Percentiles rank a stretch among this genome's conserved stretches.
These are phyloP conservation scores for Luzula sylvatica DNA, from an alignment of 176 grass and related monocot species.

Conservation along the genomic window DNA sequence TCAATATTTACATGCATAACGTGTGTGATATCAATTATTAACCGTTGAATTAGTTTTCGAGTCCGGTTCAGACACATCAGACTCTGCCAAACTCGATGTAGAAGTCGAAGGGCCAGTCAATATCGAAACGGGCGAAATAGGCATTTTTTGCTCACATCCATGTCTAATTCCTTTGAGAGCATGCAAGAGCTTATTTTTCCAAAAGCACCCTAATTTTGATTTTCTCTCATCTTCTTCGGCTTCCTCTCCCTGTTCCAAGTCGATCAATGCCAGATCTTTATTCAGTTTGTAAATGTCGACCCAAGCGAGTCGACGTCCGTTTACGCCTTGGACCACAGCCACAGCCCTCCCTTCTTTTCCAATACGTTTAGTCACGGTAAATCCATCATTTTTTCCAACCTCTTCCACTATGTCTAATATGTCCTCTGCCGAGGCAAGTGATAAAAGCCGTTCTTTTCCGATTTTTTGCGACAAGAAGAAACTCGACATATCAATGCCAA, in stretches of 20 bases:
- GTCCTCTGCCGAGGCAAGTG: not conserved
- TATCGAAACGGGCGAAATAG: conserved; percentile 12
- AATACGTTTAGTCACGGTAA: conserved; percentile 10
- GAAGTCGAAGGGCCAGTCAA: not conserved
- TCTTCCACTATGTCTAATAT: conserved; percentile 23
- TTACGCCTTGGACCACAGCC: conserved; percentile 14
- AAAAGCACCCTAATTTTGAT: conserved; percentile 8
- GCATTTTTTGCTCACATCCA: not conserved
- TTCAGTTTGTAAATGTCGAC: conserved; percentile 23
- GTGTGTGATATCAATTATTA: not conserved
- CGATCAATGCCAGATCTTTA: conserved; percentile 16
- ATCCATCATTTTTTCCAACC: conserved; percentile 4
- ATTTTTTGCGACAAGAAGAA: not conserved
- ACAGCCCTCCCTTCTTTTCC: conserved; percentile 12
- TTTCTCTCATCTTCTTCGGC: not conserved
- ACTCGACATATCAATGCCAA: conserved; percentile 21
- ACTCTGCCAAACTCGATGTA: not conserved
- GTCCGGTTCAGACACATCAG: not conserved
- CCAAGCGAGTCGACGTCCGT: conserved; percentile 17
- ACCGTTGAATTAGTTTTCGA: not conserved
- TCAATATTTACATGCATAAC: not conserved
- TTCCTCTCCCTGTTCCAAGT: conserved; percentile 12
- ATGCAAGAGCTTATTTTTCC: conserved; percentile 17
- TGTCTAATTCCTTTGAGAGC: conserved; percentile 3
- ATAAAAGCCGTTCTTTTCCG: conserved; percentile 17